Evolutionary conservation across 2,329 filamentous ascomycete species (phyloP), one percentile per base, ranked within the genome.

Genomic region (Ceratocystiopsis sp.): DNA sequence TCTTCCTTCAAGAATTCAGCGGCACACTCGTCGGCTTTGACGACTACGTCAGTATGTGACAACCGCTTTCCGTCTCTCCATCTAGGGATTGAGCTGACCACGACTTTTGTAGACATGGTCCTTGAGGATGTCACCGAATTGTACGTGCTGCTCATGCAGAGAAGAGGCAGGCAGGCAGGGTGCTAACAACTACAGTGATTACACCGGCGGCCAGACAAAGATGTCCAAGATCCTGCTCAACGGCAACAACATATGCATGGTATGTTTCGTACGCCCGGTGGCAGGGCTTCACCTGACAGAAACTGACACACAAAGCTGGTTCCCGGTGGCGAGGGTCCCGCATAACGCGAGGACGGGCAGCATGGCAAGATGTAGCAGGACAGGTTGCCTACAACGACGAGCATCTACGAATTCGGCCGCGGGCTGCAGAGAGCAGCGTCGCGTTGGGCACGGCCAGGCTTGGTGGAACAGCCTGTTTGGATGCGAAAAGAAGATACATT

Each of bases 191-290:
- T 21, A 0, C 42, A 96, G 89, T 59, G 91, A 98, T 64, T 93
- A 93, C 64, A 79, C 79, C 6, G 89, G 89, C 48, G 77, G 81
- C 54, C 80, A 89, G 61, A 83, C 78, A 38, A 93, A 93, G 61
- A 74, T 98, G 36, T 74, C 86, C 42, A 96, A 96, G 69, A 94
- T 98, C 48, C 65, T 98, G 37, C 67, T 98, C 35, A 98, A 98
- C 56, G 91, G 91, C 45, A 98, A 98, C 66, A 96, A 96, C 57
- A 85, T 98, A 50, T 96, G 89, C 82, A 98, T 98, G 91, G 91
- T 94, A 72, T 44, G 69, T 52, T 7, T 37, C 15, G 5, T 29
- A 9, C 25, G 10, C 25, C 6, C 5, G 25, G 25, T 29, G 25
- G 46, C 37, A 14, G 11, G 29, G 19, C 4, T 7, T 21, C 4